Conservation (phyloP, 352 stramenopile species). For the Globisporangium radiosum region DNA sequence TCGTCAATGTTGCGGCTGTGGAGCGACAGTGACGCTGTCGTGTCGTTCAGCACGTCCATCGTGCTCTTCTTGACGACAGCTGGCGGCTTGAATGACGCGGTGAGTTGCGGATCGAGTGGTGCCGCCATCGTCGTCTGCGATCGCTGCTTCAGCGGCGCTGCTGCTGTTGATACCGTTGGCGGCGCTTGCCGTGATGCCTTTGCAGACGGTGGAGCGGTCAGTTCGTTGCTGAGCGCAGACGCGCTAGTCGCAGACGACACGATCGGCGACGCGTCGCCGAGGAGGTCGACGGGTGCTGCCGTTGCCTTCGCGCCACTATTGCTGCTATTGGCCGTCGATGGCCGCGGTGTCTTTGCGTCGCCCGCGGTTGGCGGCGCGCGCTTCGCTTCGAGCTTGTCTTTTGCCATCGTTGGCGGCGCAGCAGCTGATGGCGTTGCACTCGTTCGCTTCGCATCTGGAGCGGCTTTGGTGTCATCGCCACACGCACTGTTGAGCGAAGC, state of each 20-base stretch:
- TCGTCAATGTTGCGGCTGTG: constrained; percentile 18
- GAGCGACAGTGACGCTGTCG: constrained; percentile 29
- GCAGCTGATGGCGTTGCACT: not conserved
- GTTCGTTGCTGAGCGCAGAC: constrained; percentile 8
- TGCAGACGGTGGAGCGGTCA: constrained; percentile 10
- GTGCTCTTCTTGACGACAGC: constrained; percentile 48
- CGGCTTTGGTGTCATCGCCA: not conserved
- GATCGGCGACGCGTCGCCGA: constrained; percentile 23
- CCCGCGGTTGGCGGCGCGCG: not conserved
- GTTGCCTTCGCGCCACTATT: constrained; percentile 13
- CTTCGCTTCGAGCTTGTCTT: constrained; percentile 6
- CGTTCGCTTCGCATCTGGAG: constrained; percentile 2
- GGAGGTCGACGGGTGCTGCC: constrained; percentile 30
- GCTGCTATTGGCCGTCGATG: not conserved
- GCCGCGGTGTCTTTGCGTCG: constrained; percentile 11
- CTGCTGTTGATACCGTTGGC: constrained; percentile 1
- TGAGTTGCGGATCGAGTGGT: not conserved
- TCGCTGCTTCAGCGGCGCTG: not conserved
- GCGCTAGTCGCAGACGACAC: constrained; percentile 15
- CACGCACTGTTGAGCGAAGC: not conserved
- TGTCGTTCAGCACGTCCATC: constrained; percentile 68
- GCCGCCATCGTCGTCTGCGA: not conserved
- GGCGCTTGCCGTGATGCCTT: constrained; percentile 19
- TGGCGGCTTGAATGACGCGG: constrained; percentile 9
- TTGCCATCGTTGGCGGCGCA: not conserved